These are phyloP conservation scores for Friedmanniomyces simplex DNA, from an alignment of 495 filamentous ascomycete genomes.

Conservation along the genomic window DNA sequence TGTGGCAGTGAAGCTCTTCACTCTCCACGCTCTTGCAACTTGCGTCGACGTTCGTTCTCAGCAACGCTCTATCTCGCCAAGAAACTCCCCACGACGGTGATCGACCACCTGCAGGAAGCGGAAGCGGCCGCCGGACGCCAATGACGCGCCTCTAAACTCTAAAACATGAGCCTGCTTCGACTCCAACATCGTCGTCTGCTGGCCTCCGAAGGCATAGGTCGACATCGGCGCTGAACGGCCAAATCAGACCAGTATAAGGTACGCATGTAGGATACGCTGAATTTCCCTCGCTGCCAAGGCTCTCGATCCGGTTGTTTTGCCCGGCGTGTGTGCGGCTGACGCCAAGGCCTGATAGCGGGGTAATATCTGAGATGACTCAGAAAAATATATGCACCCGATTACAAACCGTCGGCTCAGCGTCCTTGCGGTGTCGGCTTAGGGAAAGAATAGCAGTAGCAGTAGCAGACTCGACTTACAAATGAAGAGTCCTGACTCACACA, in stretches of 20 bases:
- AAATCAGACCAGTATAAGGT: background rate
- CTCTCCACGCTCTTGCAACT: no score
- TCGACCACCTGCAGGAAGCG: no score
- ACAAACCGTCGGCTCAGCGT: background rate
- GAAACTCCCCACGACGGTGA: no score
- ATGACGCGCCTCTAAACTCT: no score
- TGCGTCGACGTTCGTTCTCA: no score
- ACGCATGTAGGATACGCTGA: background rate
- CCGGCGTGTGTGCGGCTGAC: background rate
- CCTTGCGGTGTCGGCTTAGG: background rate
- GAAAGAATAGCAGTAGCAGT: background rate
- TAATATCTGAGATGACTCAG: background rate
- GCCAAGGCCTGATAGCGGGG: background rate
- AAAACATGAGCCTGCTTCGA: no score
- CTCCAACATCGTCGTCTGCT: no score
- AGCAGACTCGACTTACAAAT: background rate
- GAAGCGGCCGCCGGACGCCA: no score
- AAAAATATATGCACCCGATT: background rate
- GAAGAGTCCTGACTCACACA: background rate
- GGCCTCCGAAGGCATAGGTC: background rate
- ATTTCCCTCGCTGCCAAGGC: background rate
- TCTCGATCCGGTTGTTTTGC: background rate
- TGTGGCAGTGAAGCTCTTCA: no score
- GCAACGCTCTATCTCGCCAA: no score
- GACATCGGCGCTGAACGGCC: background rate